Evolutionary conservation across 208 protist species (phyloP), one percentile per base, ranked within the genome.

Genomic region (Leishmania turanica): DNA sequence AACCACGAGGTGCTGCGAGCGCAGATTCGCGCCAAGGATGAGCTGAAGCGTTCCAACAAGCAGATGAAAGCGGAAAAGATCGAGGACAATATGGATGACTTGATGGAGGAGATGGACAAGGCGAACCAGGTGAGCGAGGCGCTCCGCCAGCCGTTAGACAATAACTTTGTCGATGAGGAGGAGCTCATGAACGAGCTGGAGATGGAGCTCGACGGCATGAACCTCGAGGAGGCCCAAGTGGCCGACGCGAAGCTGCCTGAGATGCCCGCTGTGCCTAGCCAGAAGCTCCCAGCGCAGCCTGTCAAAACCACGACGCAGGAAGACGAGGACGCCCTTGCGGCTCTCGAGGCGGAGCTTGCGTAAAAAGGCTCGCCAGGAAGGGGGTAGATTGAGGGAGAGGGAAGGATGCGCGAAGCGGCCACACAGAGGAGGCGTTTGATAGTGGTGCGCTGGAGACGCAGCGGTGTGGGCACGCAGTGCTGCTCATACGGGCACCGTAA

Each of bases 101-200:
- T 98, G 40, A 87, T 87, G 83, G 95, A 98, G 68, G 92, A 94
- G 87, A 98, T 98, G 92, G 95, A 98, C 75, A 92, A 97, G 87
- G 92, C 92, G n/a, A 94, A 97, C 78, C 88, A 95, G 71, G 93
- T 98, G 53, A 86, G 90, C 53, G 92, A 97, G 80, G 93, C 93
- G 27, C 85, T 98, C 49, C 79, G 88, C 54, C 93, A 98, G 88
- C 94, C 94, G 53, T 31, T 98, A 45, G 92, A 93, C 83, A 85
- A 74, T 58, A 90, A 96, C 73, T 84, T 95, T 40, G 88, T 94
- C 6, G 93, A 98, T 64, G 93, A 96, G 86, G 94, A 97, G 49
- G 94, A 97, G 7, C 84, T 97, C 42, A 87, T 97, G 89, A 88
- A 85, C 37, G 93, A 98, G 84, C 87, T 98, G 42, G 89, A 94